Conservation (phyloP, 495 filamentous ascomycete species). For the Neurospora sp. region DNA sequence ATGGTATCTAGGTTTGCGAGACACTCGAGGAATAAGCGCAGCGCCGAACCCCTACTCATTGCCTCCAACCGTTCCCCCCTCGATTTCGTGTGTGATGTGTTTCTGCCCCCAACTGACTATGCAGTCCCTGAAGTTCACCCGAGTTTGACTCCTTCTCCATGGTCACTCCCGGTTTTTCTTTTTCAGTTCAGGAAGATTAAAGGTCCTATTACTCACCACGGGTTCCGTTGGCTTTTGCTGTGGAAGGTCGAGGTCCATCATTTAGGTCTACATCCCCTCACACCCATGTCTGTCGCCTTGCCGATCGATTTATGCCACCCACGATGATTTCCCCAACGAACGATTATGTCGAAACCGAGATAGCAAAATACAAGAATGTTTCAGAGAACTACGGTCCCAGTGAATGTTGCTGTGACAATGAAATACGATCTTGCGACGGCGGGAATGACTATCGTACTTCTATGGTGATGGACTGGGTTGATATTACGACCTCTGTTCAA, state of each 20-base stretch:
- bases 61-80: conserved; percentile 9
- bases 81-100: conserved; percentile 9
- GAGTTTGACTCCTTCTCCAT: conserved; percentile 32
- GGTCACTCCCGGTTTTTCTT: conserved; percentile 36
- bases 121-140: conserved; percentile 9
- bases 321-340: background rate
- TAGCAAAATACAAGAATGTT: background rate
- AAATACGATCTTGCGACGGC: background rate
- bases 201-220: conserved; percentile 42
- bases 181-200: conserved; percentile 37
- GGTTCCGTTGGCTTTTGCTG: conserved; percentile 25
- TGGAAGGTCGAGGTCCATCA: conserved; percentile 41
- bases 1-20: background rate
- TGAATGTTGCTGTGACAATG: background rate
- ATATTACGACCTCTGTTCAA: background rate
- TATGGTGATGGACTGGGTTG: background rate
- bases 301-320: background rate
- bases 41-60: background rate
- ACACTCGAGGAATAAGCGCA: background rate
- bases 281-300: background rate
- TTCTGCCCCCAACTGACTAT: background rate
- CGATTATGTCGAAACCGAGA: background rate
- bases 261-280: conserved; percentile 28
- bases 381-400: background rate
- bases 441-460: background rate